Base-by-base conservation (phyloP, 495 filamentous ascomycete species). In the Apodospora peruviana region DNA sequence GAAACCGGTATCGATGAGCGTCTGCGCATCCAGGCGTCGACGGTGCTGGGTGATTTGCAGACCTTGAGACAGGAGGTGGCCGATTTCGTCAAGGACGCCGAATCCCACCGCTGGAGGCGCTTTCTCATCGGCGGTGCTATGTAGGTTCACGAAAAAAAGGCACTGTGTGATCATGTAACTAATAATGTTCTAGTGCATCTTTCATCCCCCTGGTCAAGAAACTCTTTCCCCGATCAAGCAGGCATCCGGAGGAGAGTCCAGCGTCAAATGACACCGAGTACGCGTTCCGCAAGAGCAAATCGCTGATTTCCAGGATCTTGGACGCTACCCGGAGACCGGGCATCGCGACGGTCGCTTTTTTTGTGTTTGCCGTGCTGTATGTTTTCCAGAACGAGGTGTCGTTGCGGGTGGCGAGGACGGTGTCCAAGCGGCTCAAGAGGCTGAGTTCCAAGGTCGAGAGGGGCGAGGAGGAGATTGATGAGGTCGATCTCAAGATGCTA, bases 301-400 rank as follows among this genome's bases (percentile, higher is more conserved):
- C 57, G 9, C 61, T 76, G 2, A 53, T 75, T 45, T 43, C 59
- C 17, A 62, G 70, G 24, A 72, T 76, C 41, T 46, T 74, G 16
- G 60, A 58, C 40, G 64, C 58, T 1, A 53, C 66, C 2, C 50
- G 55, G 14, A 60, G 69, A 20, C 69, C 66, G 29, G 64, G 68
- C 5, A 32, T 75, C 7, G 68, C 69, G 2, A 71, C 68, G 2
- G 27, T 75, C n/a, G 66, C 70, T 19, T 70, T 71, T 49, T 66
- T 76, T 18, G 70, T 76, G 10, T 65, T 76, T 40, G 63, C 72
- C 23, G 64, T 70, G 9, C 45, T 76, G 29, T 76, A 74, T 46
- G 61, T 76, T 24, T 76, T 76, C 29, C 57, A 68, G 56, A 71
- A 67, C 51, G 73, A 76, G 50, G 73, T 76, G 1, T 60, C 69